Evolutionary conservation across 83 land plant species (phyloP).

Genomic region (Larix sibirica): DNA sequence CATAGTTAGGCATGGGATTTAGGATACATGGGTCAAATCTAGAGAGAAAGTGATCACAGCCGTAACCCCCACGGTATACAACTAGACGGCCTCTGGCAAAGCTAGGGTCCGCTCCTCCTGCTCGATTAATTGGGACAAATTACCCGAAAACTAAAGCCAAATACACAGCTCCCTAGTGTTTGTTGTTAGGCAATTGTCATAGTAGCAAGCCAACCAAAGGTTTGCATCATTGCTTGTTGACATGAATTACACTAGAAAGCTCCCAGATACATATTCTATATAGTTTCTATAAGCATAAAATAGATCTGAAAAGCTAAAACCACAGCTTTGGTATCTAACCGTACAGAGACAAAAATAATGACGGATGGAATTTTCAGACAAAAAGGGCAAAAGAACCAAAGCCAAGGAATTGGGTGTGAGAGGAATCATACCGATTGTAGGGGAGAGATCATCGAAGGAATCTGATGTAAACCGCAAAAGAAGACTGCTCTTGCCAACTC

Average conservation of each 20-base stretch:
- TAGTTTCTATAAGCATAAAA: not conserved
- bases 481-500: slow-evolving; percentile 91
- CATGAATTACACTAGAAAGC: too few relatives aligned
- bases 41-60: not conserved
- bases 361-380: not conserved
- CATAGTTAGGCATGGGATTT: not conserved
- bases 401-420: not conserved
- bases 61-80: too few relatives aligned
- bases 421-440: slow-evolving; percentile 75
- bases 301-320: not conserved
- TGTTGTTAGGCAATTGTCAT: not conserved
- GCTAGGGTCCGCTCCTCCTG: not conserved
- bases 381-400: not conserved
- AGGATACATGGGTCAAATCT: not conserved
- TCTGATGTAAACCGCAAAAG: slow-evolving; percentile 84
- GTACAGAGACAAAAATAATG: too few relatives aligned
- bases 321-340: not conserved
- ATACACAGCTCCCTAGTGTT: too few relatives aligned
- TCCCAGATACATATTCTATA: not conserved
- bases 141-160: not conserved
- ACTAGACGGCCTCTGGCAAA: not conserved
- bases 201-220: not conserved
- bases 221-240: not conserved
- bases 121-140: not conserved
- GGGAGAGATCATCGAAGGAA: slow-evolving; percentile 71